Conservation (phyloP, 2,329 filamentous ascomycete species). For the Davidsoniella virescens region DNA sequence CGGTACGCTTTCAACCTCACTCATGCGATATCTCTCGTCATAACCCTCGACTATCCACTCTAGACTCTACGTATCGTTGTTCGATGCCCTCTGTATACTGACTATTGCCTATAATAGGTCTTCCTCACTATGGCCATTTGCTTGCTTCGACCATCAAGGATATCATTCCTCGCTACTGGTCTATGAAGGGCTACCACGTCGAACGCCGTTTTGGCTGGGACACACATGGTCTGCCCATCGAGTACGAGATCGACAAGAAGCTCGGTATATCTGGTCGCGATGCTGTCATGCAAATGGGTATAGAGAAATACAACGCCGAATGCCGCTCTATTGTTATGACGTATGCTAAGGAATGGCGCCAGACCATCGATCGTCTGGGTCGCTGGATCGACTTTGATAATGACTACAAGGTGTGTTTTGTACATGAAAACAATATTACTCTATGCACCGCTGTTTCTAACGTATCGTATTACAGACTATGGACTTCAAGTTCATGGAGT, state of each 20-base stretch:
- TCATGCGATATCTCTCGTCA: not conserved
- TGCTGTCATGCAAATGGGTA: conserved; percentile 63
- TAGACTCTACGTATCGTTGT: not conserved
- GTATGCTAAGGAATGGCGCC: conserved; percentile 64
- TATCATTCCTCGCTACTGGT: conserved; percentile 81
- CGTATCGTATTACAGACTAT: conserved; percentile 36
- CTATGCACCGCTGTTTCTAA: not conserved
- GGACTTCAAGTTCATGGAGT: conserved; percentile 62
- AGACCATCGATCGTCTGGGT: conserved; percentile 55
- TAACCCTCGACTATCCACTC: not conserved
- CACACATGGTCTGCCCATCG: conserved; percentile 70
- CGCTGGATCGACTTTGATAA: conserved; percentile 70
- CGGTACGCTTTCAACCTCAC: conserved; percentile 6
- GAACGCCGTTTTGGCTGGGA: conserved; percentile 81
- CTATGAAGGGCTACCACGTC: conserved; percentile 78
- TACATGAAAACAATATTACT: not conserved
- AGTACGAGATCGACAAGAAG: conserved; percentile 88
- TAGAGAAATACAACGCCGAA: conserved; percentile 70
- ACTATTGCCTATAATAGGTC: conserved; percentile 12
- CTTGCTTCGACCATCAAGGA: conserved; percentile 83
- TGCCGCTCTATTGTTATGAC: conserved; percentile 78
- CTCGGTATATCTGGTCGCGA: conserved; percentile 65
- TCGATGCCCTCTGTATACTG: not conserved
- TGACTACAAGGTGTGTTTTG: conserved; percentile 47
- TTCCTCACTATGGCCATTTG: conserved; percentile 37